Evolutionary conservation across 2,329 filamentous ascomycete species (phyloP).

Genomic region (Alternaria sp.): DNA sequence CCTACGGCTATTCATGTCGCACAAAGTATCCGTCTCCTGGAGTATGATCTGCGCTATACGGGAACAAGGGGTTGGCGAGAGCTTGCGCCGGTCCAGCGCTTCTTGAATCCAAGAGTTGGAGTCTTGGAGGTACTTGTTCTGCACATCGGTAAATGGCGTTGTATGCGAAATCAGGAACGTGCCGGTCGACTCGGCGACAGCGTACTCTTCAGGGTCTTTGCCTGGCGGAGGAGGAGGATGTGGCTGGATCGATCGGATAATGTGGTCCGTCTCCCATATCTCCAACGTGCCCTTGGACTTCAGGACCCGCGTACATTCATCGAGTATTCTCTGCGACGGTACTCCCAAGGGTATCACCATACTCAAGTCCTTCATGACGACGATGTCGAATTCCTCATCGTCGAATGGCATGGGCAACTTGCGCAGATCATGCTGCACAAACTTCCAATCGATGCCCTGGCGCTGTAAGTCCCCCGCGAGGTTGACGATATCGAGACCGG

Average conservation of each 20-base stretch:
- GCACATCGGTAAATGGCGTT: conserved; percentile 79
- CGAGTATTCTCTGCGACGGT: conserved; percentile 65
- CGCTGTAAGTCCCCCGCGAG: conserved; percentile 70
- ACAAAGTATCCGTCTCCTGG: conserved; percentile 78
- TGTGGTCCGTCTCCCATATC: conserved; percentile 88
- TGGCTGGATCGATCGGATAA: conserved; percentile 81
- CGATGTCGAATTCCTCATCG: conserved; percentile 81
- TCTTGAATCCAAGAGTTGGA: conserved; percentile 84
- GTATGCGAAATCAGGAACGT: conserved; percentile 85
- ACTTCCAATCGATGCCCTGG: conserved; percentile 85
- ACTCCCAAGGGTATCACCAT: conserved; percentile 68
- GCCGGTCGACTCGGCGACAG: conserved; percentile 72
- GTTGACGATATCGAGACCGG: conserved; percentile 81
- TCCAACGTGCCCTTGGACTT: conserved; percentile 82
- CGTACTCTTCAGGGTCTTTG: conserved; percentile 67
- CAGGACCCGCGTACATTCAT: conserved; percentile 80
- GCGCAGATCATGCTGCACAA: conserved; percentile 86
- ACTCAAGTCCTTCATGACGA: conserved; percentile 86
- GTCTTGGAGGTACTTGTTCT: conserved; percentile 82
- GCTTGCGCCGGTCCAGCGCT: conserved; percentile 74
- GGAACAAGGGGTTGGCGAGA: conserved; percentile 80
- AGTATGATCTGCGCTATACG: conserved; percentile 77
- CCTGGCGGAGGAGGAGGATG: conserved; percentile 71
- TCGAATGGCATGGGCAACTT: conserved; percentile 78
- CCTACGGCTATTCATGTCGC: conserved; percentile 74